Base-by-base conservation (phyloP, 2,329 filamentous ascomycete species). In the Nemania sp. region DNA sequence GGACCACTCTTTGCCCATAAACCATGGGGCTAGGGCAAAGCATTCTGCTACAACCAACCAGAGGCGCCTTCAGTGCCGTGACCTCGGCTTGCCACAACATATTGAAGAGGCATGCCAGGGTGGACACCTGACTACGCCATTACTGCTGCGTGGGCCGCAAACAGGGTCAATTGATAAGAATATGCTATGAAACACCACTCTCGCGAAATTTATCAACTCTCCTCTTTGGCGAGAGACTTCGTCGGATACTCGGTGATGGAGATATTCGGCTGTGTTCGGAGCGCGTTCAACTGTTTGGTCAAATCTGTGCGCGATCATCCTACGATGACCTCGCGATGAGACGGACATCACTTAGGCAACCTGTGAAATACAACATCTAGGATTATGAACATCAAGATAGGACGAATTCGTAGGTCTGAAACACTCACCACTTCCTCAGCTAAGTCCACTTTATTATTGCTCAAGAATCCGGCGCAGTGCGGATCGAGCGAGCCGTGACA, bases 41-140 rank as follows among this genome's bases (percentile, higher is more conserved):
- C n/a, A n/a, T n/a, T n/a, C n/a, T n/a, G n/a, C n/a, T n/a, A n/a
- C n/a, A n/a, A n/a, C n/a, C n/a, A n/a, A n/a, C 23, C 39, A 22
- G 17, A 37, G 33, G 31, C 7, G 23, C 19, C n/a, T n/a, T n/a
- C n/a, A n/a, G n/a, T n/a, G n/a, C n/a, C n/a, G n/a, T n/a, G 49
- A 33, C 41, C 6, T 14, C 30, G 31, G 26, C n/a, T 24, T 36
- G 14, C 26, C 23, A 40, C 23, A 14, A 34, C 19, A 39, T 22
- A 48, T 43, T 48, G 37, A 50, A 45, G 42, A 40, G 49, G 40
- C 36, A 23, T 47, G 46, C 46, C 46, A 58, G 52, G 51, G 50
- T 59, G 57, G 50, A 36, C 24, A 28, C 12, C n/a, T n/a, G 31
- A 36, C 51, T 40, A 28, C 24, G 19, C 42, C 8, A 49, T 46